Base-by-base conservation (phyloP, 345 rosid genomes). In the Camelina hispida region DNA sequence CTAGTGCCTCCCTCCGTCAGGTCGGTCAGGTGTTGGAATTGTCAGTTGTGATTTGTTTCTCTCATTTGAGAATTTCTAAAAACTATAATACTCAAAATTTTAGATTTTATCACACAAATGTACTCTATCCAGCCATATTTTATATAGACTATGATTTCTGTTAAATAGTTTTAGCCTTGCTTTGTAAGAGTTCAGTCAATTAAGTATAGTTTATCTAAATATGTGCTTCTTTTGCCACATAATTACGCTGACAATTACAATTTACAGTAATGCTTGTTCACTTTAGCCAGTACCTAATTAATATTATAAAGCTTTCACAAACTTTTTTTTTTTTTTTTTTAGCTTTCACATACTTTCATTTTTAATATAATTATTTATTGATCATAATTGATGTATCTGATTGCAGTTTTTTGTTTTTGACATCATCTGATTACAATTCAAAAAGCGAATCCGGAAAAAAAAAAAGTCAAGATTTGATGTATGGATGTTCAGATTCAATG, bases 401-500 rank as follows among this genome's bases (percentile, higher is more conserved):
- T 28, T n/a, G 57, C 65, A 44, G 46, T 47, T 44, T 25, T 25
- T 22, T 25, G n/a, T 25, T 25, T 25, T 25, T 25, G 28, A 25
- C 28, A 25, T 25, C 28, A 25, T 54, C 12, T 69, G 43, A 69
- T 16, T n/a, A 69, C 65, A 44, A 57, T 47, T 44, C 34, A 70
- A 70, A 32, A 68, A 32, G 56, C 55, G 17, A 12, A 70, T 44
- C 57, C 20, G 22, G 56, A 15, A 32, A 70, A 32, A 70, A 46
- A 30, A 30, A 30, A 40, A 58, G 66, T 69, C 44, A 69, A 58
- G 65, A 70, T 44, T 58, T 58, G 32, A 70, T 32, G 12, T 30
- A 18, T 30, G 51, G 15, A 13, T 70, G 74, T 58, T 70, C 74
- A 70, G 57, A 70, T 70, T 70, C 46, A 70, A 58, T 58, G 74